Percentiles rank a stretch among this genome's conserved stretches.
These are phyloP conservation scores for Mycena rebaudengoi DNA, from an alignment of 768 basidiomycete species.

Conservation along the genomic window DNA sequence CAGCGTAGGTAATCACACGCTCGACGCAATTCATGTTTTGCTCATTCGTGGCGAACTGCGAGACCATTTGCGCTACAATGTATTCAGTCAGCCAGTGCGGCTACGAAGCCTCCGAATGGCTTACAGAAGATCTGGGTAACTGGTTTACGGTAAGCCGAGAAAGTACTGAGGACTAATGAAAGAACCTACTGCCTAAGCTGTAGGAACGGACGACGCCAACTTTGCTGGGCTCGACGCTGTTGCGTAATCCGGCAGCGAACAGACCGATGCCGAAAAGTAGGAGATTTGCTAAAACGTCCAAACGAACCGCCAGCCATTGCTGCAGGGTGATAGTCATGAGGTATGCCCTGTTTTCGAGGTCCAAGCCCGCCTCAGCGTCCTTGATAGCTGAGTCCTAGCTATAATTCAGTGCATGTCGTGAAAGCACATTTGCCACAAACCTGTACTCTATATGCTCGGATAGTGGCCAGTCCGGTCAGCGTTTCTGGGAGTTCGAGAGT, in stretches of 20 bases:
- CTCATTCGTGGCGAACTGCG: slow-evolving; percentile 66
- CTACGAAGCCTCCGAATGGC: slow-evolving; percentile 31
- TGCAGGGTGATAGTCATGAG: slow-evolving; percentile 71
- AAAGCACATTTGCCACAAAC: slow-evolving; percentile 37
- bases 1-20: slow-evolving; percentile 70
- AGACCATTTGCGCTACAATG: slow-evolving; percentile 60
- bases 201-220: slow-evolving; percentile 70
- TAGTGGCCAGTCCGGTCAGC: slow-evolving; percentile 71
- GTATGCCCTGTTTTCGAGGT: slow-evolving; percentile 69
- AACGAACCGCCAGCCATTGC: slow-evolving; percentile 67
- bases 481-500: slow-evolving; percentile 51
- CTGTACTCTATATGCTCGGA: slow-evolving; percentile 67
- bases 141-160: slow-evolving; percentile 26
- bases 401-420: not conserved
- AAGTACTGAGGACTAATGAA: not conserved
- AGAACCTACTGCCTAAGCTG: slow-evolving; percentile 55
- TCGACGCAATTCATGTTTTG: slow-evolving; percentile 81
- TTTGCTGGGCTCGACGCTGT: slow-evolving; percentile 51
- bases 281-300: slow-evolving; percentile 73
- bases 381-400: slow-evolving; percentile 56
- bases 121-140: slow-evolving; percentile 64
- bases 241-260: slow-evolving; percentile 69
- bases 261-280: slow-evolving; percentile 74
- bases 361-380: slow-evolving; percentile 61
- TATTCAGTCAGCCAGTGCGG: not conserved